phyloP scores from a whole-genome alignment of 202 grass and related monocot genomes.

The Zoysia matrella region DNA sequence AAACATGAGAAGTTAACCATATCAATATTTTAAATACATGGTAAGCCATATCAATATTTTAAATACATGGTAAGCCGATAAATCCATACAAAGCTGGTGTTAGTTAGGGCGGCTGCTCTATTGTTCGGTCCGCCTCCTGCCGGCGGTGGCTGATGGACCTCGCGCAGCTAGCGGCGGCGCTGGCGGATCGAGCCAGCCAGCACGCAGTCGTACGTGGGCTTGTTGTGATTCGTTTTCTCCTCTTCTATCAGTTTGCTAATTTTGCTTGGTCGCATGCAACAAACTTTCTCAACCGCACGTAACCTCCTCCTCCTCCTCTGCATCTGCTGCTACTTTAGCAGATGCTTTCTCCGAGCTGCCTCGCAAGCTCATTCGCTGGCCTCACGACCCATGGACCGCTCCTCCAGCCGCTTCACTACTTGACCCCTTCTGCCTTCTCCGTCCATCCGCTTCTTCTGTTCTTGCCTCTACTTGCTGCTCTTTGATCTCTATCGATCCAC shows the following conservation, averaged over 20 bases:
- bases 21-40: no score
- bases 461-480: background rate
- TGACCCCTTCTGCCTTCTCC: conserved; percentile 36
- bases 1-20: no score
- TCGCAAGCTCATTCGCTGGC: conserved; percentile 18
- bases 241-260: conserved; percentile 54
- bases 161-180: no score
- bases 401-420: conserved; percentile 23
- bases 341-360: conserved; percentile 22
- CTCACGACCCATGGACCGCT: conserved; percentile 11
- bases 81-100: no score
- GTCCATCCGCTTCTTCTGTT: conserved; percentile 8
- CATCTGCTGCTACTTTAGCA: conserved; percentile 60
- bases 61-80: no score
- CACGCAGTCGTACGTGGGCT: conserved; percentile 6
- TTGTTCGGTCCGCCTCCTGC: no score
- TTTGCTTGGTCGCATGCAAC: conserved; percentile 64
- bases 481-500: background rate
- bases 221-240: conserved; percentile 41
- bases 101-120: no score
- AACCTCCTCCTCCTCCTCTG: conserved; percentile 20
- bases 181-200: no score
- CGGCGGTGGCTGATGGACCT: no score
- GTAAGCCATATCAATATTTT: no score
- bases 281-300: conserved; percentile 47